Conservation (phyloP, 257 asterid genomes). For the Petunia axillaris region DNA sequence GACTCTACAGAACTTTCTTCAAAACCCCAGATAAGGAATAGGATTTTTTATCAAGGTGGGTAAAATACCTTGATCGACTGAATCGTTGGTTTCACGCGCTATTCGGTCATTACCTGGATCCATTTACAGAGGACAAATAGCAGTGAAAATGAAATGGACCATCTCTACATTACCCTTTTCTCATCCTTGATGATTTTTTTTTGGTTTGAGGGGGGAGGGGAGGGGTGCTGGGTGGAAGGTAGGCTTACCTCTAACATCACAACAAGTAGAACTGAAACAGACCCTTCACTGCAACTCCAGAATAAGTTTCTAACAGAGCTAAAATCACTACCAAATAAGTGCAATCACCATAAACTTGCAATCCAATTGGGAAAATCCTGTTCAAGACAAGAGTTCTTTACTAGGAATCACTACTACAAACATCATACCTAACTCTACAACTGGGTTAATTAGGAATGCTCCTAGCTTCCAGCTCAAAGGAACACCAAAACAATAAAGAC, state of each 20-base stretch:
- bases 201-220: not conserved
- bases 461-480: not conserved
- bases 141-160: not conserved
- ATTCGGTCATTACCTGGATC: not conserved
- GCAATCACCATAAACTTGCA: not conserved
- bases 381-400: not conserved
- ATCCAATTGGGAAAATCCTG: not conserved
- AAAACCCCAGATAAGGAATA: not conserved
- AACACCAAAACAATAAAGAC: not conserved
- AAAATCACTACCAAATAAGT: conserved; percentile 13
- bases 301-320: conserved; percentile 2
- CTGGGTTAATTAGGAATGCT: not conserved
- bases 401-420: conserved; percentile 17
- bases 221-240: not conserved
- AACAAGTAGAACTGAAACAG: not conserved
- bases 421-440: not conserved
- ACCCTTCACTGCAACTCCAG: not conserved
- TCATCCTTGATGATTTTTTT: not conserved
- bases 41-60: not conserved
- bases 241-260: not conserved
- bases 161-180: not conserved
- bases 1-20: not conserved
- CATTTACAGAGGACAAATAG: not conserved
- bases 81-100: not conserved
- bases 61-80: not conserved